Evolutionary conservation across 805 yeast species (phyloP).

Genomic region (Saturnispora saitoi): DNA sequence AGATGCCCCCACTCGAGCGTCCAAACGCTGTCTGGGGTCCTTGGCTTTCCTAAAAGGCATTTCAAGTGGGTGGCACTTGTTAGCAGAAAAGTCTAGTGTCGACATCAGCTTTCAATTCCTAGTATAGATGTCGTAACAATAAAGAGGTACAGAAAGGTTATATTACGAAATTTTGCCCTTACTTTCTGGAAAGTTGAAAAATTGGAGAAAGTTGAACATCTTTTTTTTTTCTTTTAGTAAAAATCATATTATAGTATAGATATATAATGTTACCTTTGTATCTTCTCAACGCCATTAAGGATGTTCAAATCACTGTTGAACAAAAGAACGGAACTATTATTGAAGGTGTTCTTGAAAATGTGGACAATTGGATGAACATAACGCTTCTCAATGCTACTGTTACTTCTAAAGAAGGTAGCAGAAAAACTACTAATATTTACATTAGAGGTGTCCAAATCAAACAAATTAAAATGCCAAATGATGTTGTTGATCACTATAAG

Average conservation of each 20-base stretch:
- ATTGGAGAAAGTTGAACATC: not conserved
- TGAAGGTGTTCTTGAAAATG: slow-evolving; percentile 73
- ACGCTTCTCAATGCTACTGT: slow-evolving; percentile 71
- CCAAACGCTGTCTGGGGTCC: slow-evolving; percentile 47
- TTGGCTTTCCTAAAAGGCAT: slow-evolving; percentile 43
- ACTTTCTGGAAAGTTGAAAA: not conserved
- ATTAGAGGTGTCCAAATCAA: slow-evolving; percentile 82
- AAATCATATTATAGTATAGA: not conserved
- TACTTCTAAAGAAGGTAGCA: slow-evolving; percentile 34
- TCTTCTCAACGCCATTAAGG: slow-evolving; percentile 82
- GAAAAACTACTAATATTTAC: slow-evolving; percentile 62
- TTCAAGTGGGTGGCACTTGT: slow-evolving; percentile 47
- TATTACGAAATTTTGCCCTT: not conserved
- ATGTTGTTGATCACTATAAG: slow-evolving; percentile 66
- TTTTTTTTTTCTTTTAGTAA: not conserved
- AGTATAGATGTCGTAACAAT: not conserved
- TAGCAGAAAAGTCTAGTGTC: slow-evolving; percentile 55
- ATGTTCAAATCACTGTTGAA: slow-evolving; percentile 80
- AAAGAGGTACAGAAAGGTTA: not conserved
- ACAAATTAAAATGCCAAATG: slow-evolving; percentile 66
- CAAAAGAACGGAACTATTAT: slow-evolving; percentile 86
- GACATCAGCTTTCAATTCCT: slow-evolving; percentile 34
- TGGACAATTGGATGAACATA: slow-evolving; percentile 95
- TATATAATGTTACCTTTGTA: slow-evolving; percentile 73
- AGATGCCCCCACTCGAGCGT: slow-evolving; percentile 63